Conservation (phyloP, 148 eudicot genomes). For the Rhododendron griersonianum region DNA sequence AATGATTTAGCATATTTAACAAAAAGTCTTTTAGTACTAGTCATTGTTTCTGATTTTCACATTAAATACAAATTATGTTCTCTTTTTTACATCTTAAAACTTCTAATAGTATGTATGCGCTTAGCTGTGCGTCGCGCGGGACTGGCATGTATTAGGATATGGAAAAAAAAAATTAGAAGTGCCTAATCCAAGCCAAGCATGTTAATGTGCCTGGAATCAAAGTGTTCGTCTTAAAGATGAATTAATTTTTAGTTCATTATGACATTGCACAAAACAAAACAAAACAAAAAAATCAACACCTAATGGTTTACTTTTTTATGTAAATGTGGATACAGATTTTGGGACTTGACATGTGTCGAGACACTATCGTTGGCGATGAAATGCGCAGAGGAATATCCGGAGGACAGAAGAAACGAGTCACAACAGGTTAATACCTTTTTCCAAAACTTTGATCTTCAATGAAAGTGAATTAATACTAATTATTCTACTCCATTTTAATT, state of each 20-base stretch:
- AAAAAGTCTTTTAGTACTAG: no score
- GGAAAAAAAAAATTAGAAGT: background rate
- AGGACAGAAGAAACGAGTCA: slow-evolving; percentile 90
- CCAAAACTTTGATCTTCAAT: background rate
- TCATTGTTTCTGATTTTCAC: no score
- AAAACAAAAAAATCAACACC: background rate
- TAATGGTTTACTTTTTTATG: background rate
- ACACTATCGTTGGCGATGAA: slow-evolving; percentile 92
- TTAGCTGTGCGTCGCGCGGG: no score
- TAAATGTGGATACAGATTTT: slow-evolving; percentile 45
- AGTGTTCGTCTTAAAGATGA: no score
- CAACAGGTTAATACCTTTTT: slow-evolving; percentile 50
- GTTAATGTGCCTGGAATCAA: background rate
- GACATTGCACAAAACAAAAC: background rate
- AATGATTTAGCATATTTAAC: no score
- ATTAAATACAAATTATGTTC: no score
- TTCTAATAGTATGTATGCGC: no score
- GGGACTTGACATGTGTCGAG: slow-evolving; percentile 90
- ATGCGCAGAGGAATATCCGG: slow-evolving; percentile 95
- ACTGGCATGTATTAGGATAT: background rate
- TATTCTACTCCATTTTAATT: background rate
- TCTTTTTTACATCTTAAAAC: no score
- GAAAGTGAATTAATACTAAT: background rate
- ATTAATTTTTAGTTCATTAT: no score
- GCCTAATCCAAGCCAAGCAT: background rate